Base-by-base conservation (phyloP, 176 grass and related monocot species). In the Lolium perenne region DNA sequence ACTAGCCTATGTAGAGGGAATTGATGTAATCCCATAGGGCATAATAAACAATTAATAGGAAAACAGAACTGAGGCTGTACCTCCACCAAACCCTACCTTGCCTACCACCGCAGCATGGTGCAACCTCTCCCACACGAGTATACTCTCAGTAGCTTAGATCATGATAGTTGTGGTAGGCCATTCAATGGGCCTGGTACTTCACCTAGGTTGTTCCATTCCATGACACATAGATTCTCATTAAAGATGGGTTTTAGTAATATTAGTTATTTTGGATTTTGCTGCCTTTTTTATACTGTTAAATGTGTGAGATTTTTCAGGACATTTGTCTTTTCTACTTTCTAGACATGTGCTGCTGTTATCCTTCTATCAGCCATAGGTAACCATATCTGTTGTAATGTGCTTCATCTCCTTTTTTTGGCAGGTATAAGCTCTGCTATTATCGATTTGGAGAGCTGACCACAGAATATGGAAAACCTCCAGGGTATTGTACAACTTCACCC, bases 351-450 rank as follows among this genome's bases (percentile, higher is more conserved):
- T 50, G 43, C 11, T 43, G 10, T 48, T 69, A 40, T 64, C 20
- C 12, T 55, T 78, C 26, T 23, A 65, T 69, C 5, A 10, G 0
- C 9, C 15, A 51, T 57, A 3, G 10, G 23, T 57, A 21, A 66
- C 18, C 29, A 53, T 60, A 60, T 10, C 16, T 41, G 22, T 77
- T 82, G 63, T 71, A 71, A 20, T 18, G 26, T 50, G 65, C 38
- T 82, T 85, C 76, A 43, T 65, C 62, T 69, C 50, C 66, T 23
- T 51, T 72, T 40, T 84, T 47, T 51, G 76, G 20, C 88, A 99
- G 94, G 97, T 99, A 99, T 88, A 99, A 99, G 67, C 94, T 99
- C 41, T 96, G 88, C 51, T 99, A 99, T 86, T 99, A 99, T 77
- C 88, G 94, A 48, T 99, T 99, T 83, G 97, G 97, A 71, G 97